Evolutionary conservation across 345 rosid species (phyloP), one percentile per base, ranked within the genome.

Genomic region (Arabidopsis thaliana): DNA sequence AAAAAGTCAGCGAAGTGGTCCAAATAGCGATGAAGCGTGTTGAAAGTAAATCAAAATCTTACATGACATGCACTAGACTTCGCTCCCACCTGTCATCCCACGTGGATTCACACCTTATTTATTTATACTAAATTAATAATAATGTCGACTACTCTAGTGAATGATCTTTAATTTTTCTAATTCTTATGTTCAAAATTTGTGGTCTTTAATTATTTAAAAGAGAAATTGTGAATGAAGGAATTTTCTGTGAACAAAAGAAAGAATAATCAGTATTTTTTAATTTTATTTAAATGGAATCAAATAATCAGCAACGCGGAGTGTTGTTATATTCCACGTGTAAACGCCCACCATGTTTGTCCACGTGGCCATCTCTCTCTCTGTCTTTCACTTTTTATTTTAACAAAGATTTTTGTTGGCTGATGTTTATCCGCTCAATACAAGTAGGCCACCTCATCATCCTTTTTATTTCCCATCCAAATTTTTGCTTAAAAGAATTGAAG

Each of bases 11-110:
- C 58, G 51, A 70, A 8, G 71, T 71, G 80, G 80, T 77, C 80
- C 80, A 77, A 30, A 12, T 56, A 57, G 55, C 64, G 66, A 71
- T 71, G 72, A 77, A 77, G 67, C 77, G 80, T 65, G 80, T 77
- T 77, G 80, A 77, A 77, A 70, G 76, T 70, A 53, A 74, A 22
- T 50, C 48, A 33, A 65, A 68, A 62, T 37, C 25, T 53, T 76
- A 76, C 41, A 69, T 69, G 65, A 76, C 65, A 62, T 71, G 75
- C 80, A 76, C 58, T 44, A 42, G 41, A 68, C 71, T 70, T 70
- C n/a, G 42, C 37, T 77, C 71, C 75, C 74, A 67, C 38, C 68
- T 75, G 74, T 69, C 75, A 69, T 55, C 41, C 69, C 71, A 64
- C 72, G 67, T 71, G 66, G 75, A 75, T 67, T 23, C 68, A 49